Evolutionary conservation across 495 filamentous ascomycete genomes (phyloP), one percentile per base, ranked within the genome.

Genomic region (Penicillium fimorum): DNA sequence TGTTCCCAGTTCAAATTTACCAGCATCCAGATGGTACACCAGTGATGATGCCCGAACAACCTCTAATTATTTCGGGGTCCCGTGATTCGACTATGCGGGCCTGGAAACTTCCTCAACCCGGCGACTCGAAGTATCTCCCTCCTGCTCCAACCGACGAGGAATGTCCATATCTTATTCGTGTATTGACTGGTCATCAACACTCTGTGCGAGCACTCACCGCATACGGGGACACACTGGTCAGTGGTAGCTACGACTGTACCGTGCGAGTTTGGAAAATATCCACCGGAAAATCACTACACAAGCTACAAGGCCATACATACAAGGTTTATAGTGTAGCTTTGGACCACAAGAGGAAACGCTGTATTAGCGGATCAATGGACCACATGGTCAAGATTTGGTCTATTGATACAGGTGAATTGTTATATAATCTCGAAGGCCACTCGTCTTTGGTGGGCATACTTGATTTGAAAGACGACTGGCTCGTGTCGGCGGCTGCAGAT

Each of bases 351-450:
- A 85, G 94, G 49, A 95, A 93, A 58, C 87, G 91, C 43, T 97
- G 94, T 72, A 97, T 98, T 65, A 96, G 91, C 64, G 94, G 94
- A 41, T 95, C 91, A 7, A 98, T 98, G 94, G 94, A 98, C 61
- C 95, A 92, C 64, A 78, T 89, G 59, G 93, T 98, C 61, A 97
- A 97, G 75, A 90, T 98, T 20, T 98, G 94, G 94, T 95, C 92
- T 17, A 77, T 98, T 15, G 87, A 91, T 40, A 93, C 87, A 27
- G 94, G 94, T 0, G 74, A 85, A 2, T 86, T 88, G 53, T 74
- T 97, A 15, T 89, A 92, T 71, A 97, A 90, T 30, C 82, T 98
- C 2, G 94, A 97, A 70, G 92, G 94, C 33, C 92, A 97, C 70
- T 85, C 86, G 15, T 88, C 94, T 32, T 83, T 98, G 33, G 92